Base-by-base conservation (phyloP, 2,329 filamentous ascomycete species). In the Coniochaeta ligniaria region DNA sequence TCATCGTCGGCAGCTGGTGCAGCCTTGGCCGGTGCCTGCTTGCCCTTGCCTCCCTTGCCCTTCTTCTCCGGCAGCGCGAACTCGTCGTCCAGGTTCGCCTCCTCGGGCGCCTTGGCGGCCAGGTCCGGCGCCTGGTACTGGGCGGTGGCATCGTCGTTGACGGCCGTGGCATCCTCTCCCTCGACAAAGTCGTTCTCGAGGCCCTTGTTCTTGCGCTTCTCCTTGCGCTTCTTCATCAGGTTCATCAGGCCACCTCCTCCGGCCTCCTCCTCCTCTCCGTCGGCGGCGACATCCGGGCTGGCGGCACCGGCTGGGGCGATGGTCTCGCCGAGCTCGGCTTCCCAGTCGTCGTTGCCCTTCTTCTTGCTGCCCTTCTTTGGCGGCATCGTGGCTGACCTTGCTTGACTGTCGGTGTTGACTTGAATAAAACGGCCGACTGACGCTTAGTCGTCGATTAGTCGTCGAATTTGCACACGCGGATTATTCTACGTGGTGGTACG, bases 291-390 rank as follows among this genome's bases (percentile, higher is more conserved):
- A 31, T 79, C 81, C 17, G 35, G 20, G 35, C 36, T 57, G 57
- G 77, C 78, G 63, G 83, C 77, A 58, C 81, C 80, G 60, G 82
- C 78, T 8, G 89, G 86, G 65, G 85, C 84, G 70, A 87, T 82
- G 63, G 82, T 80, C 78, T 97, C 94, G 70, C 92, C 93, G 60
- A 97, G 82, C 65, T 96, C 92, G 60, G 90, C 87, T 76, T 98
- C 95, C 94, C 94, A 97, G 81, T 97, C 92, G 71, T 96, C 91
- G 72, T 90, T 85, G 72, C 81, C 85, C 82, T 94, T 96, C 77
- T 88, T 90, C 74, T 88, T 89, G 68, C 79, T 80, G 85, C 96
- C 97, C 83, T 95, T 96, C 81, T 97, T 97, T 64, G 93, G 93
- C 71, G 93, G 80, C 94, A 97, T 98, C 63, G 75, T 81, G 75